Base-by-base conservation (phyloP, 768 basidiomycete species). In the Leccinum imitatum region DNA sequence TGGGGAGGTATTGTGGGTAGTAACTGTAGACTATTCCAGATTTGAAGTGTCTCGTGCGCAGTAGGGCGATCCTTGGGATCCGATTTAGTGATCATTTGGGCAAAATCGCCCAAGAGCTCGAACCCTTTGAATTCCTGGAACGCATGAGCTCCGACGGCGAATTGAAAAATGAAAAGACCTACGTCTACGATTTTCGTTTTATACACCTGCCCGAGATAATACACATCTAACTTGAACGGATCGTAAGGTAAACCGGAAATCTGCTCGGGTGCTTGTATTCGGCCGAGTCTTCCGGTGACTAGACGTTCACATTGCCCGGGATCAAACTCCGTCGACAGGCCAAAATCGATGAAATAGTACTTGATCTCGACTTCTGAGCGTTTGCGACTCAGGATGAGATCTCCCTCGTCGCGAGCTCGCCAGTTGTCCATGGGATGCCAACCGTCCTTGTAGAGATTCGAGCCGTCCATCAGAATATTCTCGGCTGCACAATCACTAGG, bases 391-490 rank as follows among this genome's bases (percentile, higher is more conserved):
- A 69, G 62, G 21, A 56, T 63, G 0, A 68, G 71, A 3, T 41
- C 19, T 0, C 35, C 50, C 1, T 58, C 64, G 25, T 76, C 56
- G 8, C 59, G 67, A 2, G 54, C 52, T 33, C 41, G 7, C 48
- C 63, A 50, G 14, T 35, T 30, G 1, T 52, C 19, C 30, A 62
- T 57, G 0, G 72, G 69, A 50, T 76, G 77, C 60, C 64, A 77
- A 0, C 63, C 57, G 0, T 72, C 47, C 6, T 68, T 69, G 48
- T 63, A 76, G 2, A 77, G 56, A 1, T 58, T 53, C 0, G 59
- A 63, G 0, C 60, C 68, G 10, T 75, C 73, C 8, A 30, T 30
- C 27, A 30, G 54, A n/a, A 80, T 66, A 41, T 79, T 79, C 50
- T 21, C 25, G 31, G 47, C 53, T 0, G 61, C 62, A 51, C 65